Base-by-base conservation (phyloP, 495 filamentous ascomycete species). In the Pseudoneurospora amorphoporcata region DNA sequence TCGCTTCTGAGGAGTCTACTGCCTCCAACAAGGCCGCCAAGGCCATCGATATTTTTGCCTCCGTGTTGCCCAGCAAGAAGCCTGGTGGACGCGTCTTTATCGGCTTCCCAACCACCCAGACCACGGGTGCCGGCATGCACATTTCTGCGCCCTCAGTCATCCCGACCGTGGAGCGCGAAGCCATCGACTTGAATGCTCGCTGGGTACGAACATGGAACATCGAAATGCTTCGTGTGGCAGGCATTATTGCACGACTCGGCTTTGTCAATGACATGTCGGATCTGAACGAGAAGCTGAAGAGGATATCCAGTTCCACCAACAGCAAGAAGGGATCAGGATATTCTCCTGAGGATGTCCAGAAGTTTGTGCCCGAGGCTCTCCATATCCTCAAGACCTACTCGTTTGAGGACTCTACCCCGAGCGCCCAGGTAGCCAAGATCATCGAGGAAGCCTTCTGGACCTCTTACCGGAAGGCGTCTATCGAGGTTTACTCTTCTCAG, bases 111-210 rank as follows among this genome's bases (percentile, higher is more conserved):
- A 99, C 96, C 4, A 92, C 92, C 68, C 96, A 99, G 82, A 99
- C 96, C 1, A 99, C 96, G 3, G 94, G 94, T 37, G 89, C 94
- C 14, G 92, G 94, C 40, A 92, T 94, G 76, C 96, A 99, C 82
- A 91, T 99, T n/a, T 97, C 94, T n/a, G 96, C 96, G 1, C 94
- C 94, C 8, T 97, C 95, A 17, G 90, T 98, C 45, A 98, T 99
- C 74, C 96, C 96, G 3, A 99, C 96, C 0, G 96, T 98, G n/a
- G 96, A 99, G 83, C 89, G 96, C 71, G 96, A 99, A 80, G 94
- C 91, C 69, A 97, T 98, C 61, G 96, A 99, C 78, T 86, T 99
- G 70, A 98, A 98, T 81, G 95, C 96, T 58, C 90, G 94, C 68
- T 94, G 91, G 83, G 94, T 99, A 29, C 90, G 92, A 53, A 92